These are phyloP conservation scores for Mallotus japonicus DNA, from an alignment of 441 rosid genomes.

Conservation along the genomic window DNA sequence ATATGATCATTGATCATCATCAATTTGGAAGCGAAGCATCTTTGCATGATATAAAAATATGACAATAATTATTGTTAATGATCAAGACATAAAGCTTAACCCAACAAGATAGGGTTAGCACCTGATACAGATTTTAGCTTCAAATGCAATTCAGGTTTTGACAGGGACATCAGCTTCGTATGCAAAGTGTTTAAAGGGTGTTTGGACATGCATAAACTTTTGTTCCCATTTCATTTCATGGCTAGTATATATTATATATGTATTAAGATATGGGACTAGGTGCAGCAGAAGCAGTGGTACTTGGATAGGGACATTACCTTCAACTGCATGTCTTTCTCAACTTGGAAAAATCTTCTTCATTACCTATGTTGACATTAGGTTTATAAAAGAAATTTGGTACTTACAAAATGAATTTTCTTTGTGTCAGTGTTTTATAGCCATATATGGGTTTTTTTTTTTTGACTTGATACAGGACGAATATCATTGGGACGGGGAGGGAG, in stretches of 20 bases:
- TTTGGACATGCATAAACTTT: not conserved
- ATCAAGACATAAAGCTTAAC: conserved; percentile 17
- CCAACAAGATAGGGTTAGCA: conserved; percentile 4
- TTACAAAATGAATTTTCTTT: not conserved
- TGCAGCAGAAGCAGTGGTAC: not conserved
- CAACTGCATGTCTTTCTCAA: conserved; percentile 10
- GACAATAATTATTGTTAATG: not conserved
- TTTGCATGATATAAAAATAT: not conserved
- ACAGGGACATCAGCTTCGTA: conserved; percentile 18
- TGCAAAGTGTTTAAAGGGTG: conserved; percentile 14
- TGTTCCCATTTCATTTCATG: not conserved
- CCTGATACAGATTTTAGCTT: conserved; percentile 10
- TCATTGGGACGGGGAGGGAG: too few species aligned
- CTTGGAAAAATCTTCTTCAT: not conserved
- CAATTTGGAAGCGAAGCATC: conserved; percentile 22
- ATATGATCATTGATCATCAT: conserved; percentile 10
- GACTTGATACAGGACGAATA: too few species aligned
- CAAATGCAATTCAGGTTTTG: conserved; percentile 17
- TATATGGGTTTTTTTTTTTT: not conserved
- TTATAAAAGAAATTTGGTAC: not conserved
- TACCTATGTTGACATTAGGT: not conserved
- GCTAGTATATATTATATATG: not conserved
- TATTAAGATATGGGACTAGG: too few species aligned
- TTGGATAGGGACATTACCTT: conserved; percentile 9
- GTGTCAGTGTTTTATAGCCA: not conserved